phyloP scores from a whole-genome alignment of 2,329 filamentous ascomycete genomes.

The Esteya vermicola region DNA sequence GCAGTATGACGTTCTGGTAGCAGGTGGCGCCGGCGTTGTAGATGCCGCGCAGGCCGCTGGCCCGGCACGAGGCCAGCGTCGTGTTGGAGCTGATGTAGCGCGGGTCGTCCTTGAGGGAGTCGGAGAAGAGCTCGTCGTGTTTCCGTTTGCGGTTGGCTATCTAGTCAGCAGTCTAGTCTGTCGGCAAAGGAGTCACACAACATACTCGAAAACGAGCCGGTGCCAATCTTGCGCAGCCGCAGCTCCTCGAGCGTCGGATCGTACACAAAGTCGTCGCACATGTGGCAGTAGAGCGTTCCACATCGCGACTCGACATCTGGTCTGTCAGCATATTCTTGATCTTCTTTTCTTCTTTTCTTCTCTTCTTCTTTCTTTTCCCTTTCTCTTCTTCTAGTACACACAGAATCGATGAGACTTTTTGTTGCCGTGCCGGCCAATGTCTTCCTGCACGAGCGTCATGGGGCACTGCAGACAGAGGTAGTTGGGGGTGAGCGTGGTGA shows the following conservation, averaged over 20 bases:
- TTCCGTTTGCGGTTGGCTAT: conserved; percentile 55
- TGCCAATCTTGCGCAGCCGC: conserved; percentile 54
- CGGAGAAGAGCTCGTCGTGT: conserved; percentile 53
- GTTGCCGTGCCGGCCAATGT: conserved; percentile 50
- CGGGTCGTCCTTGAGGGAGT: conserved; percentile 55
- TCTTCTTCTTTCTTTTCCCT: no score
- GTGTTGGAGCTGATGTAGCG: conserved; percentile 68
- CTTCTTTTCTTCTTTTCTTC: no score
- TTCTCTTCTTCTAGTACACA: conserved; percentile 22
- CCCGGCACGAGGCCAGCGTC: conserved; percentile 48
- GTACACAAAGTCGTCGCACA: conserved; percentile 72
- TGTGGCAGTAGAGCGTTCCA: conserved; percentile 64
- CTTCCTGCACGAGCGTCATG: conserved; percentile 50
- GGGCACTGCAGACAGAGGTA: conserved; percentile 64
- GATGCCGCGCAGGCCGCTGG: conserved; percentile 76
- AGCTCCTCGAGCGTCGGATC: conserved; percentile 68
- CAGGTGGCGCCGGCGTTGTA: conserved; percentile 98
- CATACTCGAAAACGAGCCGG: conserved; percentile 50
- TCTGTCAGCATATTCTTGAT: conserved; percentile 6
- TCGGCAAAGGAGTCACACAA: conserved; percentile 4
- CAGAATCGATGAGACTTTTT: conserved; percentile 63
- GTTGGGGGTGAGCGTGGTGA: conserved; percentile 51
- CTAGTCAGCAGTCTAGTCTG: not conserved
- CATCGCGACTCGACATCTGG: conserved; percentile 64
- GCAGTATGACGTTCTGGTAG: conserved; percentile 93